A percentile compares a stretch with the other conserved stretches of the same genome.
Conservation (phyloP, 345 rosid genomes). For the Arabis alpina region DNA sequence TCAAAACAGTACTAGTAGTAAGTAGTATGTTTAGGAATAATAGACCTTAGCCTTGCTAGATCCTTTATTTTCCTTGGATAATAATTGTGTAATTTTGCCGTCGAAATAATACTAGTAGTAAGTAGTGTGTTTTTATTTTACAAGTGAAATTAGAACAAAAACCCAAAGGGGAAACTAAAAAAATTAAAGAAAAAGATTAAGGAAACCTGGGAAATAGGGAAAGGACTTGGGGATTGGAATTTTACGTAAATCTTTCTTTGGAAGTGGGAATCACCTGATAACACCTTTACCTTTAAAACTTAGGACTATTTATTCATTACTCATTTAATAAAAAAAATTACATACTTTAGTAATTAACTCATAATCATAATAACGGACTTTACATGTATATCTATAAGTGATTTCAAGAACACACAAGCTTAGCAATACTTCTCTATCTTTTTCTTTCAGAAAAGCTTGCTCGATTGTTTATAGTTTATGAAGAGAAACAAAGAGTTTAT, state of each 20-base stretch:
- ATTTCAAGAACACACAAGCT: background rate
- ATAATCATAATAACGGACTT: background rate
- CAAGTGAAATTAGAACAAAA: background rate
- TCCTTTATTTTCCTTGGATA: no score
- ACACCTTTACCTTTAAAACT: slow-evolving; percentile 24
- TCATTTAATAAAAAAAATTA: background rate
- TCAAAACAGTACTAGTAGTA: no score
- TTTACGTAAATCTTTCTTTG: slow-evolving; percentile 31
- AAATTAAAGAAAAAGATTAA: slow-evolving; percentile 35
- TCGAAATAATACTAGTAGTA: no score
- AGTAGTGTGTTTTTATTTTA: no score
- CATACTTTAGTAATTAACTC: background rate
- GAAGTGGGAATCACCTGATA: slow-evolving; percentile 38
- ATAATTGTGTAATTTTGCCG: no score
- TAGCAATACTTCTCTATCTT: background rate
- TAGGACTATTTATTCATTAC: slow-evolving; percentile 6
- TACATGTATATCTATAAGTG: no score
- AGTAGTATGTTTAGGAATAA: no score
- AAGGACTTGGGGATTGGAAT: slow-evolving; percentile 31
- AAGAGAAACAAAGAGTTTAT: no score
- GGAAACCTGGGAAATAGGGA: slow-evolving; percentile 42
- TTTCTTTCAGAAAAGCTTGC: background rate
- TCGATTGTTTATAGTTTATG: background rate
- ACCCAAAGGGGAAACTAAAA: background rate
- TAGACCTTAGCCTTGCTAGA: no score